These are phyloP conservation scores for Dictyostelium citrinum DNA, from an alignment of 78 protist genomes.

Conservation along the genomic window DNA sequence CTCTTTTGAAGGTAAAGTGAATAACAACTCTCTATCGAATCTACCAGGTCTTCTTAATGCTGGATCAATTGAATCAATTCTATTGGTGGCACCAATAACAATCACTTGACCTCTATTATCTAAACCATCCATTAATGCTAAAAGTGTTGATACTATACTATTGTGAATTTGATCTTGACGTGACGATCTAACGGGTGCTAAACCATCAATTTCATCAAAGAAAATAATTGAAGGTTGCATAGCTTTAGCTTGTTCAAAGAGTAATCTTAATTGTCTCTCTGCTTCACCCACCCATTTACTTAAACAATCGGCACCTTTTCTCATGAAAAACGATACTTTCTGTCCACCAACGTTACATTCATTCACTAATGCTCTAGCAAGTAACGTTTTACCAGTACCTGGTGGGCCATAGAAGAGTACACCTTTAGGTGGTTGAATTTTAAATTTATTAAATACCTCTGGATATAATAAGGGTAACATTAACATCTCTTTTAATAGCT, in stretches of 20 bases:
- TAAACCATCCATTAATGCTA: constrained; percentile 97
- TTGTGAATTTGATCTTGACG: constrained; percentile 91
- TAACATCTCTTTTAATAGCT: constrained; percentile 75
- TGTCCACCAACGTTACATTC: constrained; percentile 83
- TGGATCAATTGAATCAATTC: constrained; percentile 96
- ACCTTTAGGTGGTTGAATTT: constrained; percentile 75
- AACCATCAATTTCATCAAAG: constrained; percentile 93
- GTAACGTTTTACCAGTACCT: constrained; percentile 82
- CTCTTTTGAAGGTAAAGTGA: constrained; percentile 84
- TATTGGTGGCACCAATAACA: constrained; percentile 97
- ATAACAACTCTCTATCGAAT: constrained; percentile 92
- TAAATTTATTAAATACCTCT: constrained; percentile 62
- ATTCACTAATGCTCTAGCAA: constrained; percentile 86
- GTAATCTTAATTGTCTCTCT: constrained; percentile 91
- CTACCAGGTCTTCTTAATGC: constrained; percentile 95
- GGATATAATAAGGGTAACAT: constrained; percentile 76
- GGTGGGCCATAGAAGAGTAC: constrained; percentile 86
- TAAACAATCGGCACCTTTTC: constrained; percentile 93
- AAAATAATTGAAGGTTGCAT: constrained; percentile 95
- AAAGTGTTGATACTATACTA: constrained; percentile 90
- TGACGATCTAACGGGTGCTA: constrained; percentile 89
- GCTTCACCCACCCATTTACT: constrained; percentile 97
- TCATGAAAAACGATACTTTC: constrained; percentile 93
- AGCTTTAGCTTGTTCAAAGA: constrained; percentile 90
- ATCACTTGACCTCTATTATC: constrained; percentile 86